phyloP scores from a whole-genome alignment of 805 yeast genomes.

The Candida fluviatilis region DNA sequence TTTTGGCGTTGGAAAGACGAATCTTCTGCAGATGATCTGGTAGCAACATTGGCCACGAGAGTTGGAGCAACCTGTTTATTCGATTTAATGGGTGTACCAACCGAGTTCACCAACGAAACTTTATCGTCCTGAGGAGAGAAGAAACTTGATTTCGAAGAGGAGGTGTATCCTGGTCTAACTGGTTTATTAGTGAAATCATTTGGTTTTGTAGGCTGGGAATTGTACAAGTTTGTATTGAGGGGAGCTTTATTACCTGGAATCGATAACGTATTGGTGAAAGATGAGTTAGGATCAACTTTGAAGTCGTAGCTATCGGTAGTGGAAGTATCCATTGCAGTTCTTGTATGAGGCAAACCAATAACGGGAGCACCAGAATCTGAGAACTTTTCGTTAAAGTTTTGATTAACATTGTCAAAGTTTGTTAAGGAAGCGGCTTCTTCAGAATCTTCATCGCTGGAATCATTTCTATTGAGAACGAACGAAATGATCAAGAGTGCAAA shows the following conservation, averaged over 20 bases:
- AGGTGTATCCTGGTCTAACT: slow-evolving; percentile 8
- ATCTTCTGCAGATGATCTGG: slow-evolving; percentile 20
- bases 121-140: slow-evolving; percentile 13
- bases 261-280: slow-evolving; percentile 3
- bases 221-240: slow-evolving; percentile 22
- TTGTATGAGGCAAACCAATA: slow-evolving; percentile 1
- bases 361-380: slow-evolving; percentile 6
- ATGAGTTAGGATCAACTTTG: background rate
- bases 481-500: slow-evolving; percentile 44
- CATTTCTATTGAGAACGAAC: slow-evolving; percentile 23
- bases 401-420: slow-evolving; percentile 1
- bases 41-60: slow-evolving; percentile 22
- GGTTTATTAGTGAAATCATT: slow-evolving; percentile 29
- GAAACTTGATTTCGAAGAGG: slow-evolving; percentile 10
- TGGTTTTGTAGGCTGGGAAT: slow-evolving; percentile 28
- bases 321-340: background rate
- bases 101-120: slow-evolving; percentile 26
- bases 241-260: slow-evolving; percentile 8
- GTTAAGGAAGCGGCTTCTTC: slow-evolving; percentile 9
- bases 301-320: background rate
- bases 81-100: slow-evolving; percentile 29
- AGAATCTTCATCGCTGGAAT: slow-evolving; percentile 12
- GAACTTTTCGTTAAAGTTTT: slow-evolving; percentile 18
- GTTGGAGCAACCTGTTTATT: slow-evolving; percentile 30
- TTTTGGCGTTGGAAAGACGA: slow-evolving; percentile 3